Evolutionary conservation across 306 rosid genomes (phyloP), one percentile per base, ranked within the genome.

Genomic region (Cucumis cinereus): DNA sequence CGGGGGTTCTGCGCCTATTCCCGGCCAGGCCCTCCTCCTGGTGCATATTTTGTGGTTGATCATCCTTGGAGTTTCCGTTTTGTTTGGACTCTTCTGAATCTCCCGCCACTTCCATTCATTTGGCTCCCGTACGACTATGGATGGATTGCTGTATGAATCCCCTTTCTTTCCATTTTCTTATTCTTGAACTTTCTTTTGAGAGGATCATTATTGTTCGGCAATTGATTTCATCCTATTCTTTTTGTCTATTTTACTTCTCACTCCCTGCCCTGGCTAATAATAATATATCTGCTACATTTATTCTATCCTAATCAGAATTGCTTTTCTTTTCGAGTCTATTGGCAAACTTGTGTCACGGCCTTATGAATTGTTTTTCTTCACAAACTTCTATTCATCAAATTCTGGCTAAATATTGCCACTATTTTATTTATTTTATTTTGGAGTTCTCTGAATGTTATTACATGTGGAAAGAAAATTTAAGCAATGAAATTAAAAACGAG

Each of bases 11-110:
- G 88, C 82, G 6, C 85, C 96, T 82, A 84, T 93, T 28, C 88
- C 94, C 1, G 97, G 89, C 36, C 98, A 93, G 80, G 97, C 98
- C 1, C 85, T 93, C 38, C 97, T 93, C 55, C 81, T 93, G 30
- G 87, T 93, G 14, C 98, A 93, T 76, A 90, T 91, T 54, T 88
- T 91, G 8, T 93, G 98, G 98, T 89, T 90, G 33, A 86, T 93
- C 72, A 86, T 91, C 43, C 87, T 93, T 3, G 97, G 84, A 1
- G 84, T 93, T 54, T 88, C 96, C 1, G 94, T 93, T 1, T 67
- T 93, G 72, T 87, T 91, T 55, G 97, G 98, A 3, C 83, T 91
- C 60, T 89, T 91, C 64, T 93, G 86, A 85, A 77, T 61, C 45
- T n/a, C 22, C 23, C 67, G 49, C n/a, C 20, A 19, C 15, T 66